phyloP scores from a whole-genome alignment of 2,329 filamentous ascomycete species.

The Botrytis sinoallii region DNA sequence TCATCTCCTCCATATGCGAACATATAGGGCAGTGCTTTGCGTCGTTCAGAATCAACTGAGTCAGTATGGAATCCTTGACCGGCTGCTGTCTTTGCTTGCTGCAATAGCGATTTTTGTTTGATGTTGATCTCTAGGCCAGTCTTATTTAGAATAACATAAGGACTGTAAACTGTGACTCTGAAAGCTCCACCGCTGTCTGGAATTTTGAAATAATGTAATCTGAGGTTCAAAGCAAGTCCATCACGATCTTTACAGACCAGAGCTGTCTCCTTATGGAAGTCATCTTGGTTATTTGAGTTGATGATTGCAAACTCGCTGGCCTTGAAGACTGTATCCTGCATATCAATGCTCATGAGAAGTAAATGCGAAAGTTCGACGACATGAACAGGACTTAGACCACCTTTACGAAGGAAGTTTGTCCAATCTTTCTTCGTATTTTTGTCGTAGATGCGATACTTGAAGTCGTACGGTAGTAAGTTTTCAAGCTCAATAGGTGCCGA shows the following conservation, averaged over 20 bases:
- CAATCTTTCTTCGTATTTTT: conserved; percentile 98
- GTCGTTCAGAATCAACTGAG: conserved; percentile 50
- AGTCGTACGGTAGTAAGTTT: conserved; percentile 93
- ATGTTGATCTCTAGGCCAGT: conserved; percentile 87
- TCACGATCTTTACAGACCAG: conserved; percentile 82
- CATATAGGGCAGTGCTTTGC: conserved; percentile 88
- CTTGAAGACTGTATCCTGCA: conserved; percentile 94
- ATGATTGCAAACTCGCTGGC: conserved; percentile 96
- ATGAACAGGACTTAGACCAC: conserved; percentile 94
- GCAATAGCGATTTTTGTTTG: conserved; percentile 83
- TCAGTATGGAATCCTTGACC: conserved; percentile 65
- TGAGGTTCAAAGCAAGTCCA: conserved; percentile 74
- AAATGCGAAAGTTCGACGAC: conserved; percentile 95
- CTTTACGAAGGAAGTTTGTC: conserved; percentile 96
- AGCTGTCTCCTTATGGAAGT: conserved; percentile 79
- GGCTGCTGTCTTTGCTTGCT: conserved; percentile 77
- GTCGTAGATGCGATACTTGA: conserved; percentile 99
- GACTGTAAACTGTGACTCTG: conserved; percentile 91
- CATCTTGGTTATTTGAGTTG: conserved; percentile 82
- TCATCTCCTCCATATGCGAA: conserved; percentile 91
- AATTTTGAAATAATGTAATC: conserved; percentile 85
- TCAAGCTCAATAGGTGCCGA: conserved; percentile 92
- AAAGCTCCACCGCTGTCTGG: conserved; percentile 94
- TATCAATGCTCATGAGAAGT: conserved; percentile 85
- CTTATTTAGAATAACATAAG: conserved; percentile 93